A percentile compares a stretch with the other conserved stretches of the same genome.
Conservation (phyloP, 192 early-diverging fungal species). For the Physocladia obscura region DNA sequence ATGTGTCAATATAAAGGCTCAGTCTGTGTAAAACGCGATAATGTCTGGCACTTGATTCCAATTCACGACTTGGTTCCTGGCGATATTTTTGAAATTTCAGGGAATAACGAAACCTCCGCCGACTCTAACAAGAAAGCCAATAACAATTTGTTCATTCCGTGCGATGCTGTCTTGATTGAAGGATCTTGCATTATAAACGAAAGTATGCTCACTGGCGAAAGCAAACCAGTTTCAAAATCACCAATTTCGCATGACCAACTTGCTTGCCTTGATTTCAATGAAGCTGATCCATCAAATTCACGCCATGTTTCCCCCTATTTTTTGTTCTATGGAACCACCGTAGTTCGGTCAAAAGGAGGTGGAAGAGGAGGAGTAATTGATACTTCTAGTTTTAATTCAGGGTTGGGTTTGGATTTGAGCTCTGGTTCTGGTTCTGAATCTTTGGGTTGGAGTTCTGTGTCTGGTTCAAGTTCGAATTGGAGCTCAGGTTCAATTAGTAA, state of each 20-base stretch:
- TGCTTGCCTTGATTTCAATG: constrained; percentile 59
- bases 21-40: constrained; percentile 69
- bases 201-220: constrained; percentile 97
- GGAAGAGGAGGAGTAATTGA: constrained; percentile 30
- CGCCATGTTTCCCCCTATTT: constrained; percentile 80
- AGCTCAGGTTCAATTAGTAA: background rate
- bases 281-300: constrained; percentile 67
- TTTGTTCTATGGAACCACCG: constrained; percentile 88
- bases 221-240: constrained; percentile 88
- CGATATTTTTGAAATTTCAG: constrained; percentile 78
- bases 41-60: constrained; percentile 43
- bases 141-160: constrained; percentile 62
- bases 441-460: background rate
- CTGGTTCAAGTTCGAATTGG: background rate
- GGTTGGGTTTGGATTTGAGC: constrained; percentile 15
- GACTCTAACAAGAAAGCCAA: too few species aligned
- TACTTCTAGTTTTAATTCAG: background rate
- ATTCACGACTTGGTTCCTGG: constrained; percentile 93
- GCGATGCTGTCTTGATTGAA: constrained; percentile 87
- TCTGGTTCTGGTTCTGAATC: constrained; percentile 22
- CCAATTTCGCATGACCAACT: constrained; percentile 70
- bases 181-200: constrained; percentile 98
- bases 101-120: background rate
- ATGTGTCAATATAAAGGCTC: constrained; percentile 87
- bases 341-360: constrained; percentile 72